A percentile compares a stretch with the other conserved stretches of the same genome.
Evolutionary conservation across 2,329 filamentous ascomycete genomes (phyloP).

Genomic region (Talaromyces piceae): DNA sequence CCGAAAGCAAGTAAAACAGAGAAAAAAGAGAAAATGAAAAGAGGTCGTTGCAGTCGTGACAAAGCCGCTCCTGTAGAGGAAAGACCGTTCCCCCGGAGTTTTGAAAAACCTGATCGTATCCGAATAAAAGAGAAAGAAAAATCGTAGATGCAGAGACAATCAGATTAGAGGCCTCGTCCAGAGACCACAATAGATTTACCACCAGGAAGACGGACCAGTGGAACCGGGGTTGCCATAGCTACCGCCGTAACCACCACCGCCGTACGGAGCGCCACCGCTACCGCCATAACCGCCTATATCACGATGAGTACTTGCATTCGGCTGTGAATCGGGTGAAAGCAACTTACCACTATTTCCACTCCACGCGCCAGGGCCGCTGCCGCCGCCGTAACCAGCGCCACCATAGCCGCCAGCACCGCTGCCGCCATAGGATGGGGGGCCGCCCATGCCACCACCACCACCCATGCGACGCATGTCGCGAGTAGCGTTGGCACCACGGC

Average conservation of each 20-base stretch:
- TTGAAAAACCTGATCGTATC: constrained; percentile 36
- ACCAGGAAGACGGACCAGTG: constrained; percentile 45
- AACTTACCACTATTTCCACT: constrained; percentile 7
- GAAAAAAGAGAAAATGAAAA: too few species aligned
- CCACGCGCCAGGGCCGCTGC: constrained; percentile 20
- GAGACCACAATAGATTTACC: constrained; percentile 40
- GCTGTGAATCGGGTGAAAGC: not conserved
- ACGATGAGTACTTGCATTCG: not conserved
- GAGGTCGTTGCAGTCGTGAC: constrained; percentile 40
- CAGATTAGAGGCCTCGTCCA: constrained; percentile 34
- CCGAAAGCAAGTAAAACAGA: too few species aligned
- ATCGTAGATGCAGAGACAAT: constrained; percentile 24
- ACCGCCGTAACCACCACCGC: constrained; percentile 26
- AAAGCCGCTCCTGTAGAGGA: constrained; percentile 31
- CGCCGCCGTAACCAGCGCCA: constrained; percentile 18
- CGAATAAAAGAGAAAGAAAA: constrained; percentile 26
- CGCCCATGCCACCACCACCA: constrained; percentile 33
- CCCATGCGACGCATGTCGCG: constrained; percentile 81
- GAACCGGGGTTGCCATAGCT: constrained; percentile 42
- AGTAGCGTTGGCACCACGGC: constrained; percentile 56
- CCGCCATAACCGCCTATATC: not conserved
- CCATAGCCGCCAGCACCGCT: constrained; percentile 21
- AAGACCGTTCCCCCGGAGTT: constrained; percentile 19
- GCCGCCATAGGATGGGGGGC: constrained; percentile 26
- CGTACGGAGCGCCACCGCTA: constrained; percentile 22